Conservation (phyloP, 2,329 filamentous ascomycete species). For the Epichloe typhina region DNA sequence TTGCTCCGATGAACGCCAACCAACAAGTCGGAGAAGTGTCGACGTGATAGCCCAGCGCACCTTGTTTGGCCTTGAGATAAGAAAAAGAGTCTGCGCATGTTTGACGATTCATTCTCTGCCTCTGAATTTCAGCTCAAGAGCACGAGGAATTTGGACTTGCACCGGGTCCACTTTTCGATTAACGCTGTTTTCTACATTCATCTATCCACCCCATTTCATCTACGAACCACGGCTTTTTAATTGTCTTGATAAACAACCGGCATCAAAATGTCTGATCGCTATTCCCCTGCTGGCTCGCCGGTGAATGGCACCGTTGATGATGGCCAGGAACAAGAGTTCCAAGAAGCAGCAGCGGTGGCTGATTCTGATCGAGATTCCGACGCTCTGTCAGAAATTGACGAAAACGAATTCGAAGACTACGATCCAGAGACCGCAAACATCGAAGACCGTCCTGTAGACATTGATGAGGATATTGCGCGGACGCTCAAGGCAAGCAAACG, state of each 20-base stretch:
- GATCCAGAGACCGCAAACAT: constrained; percentile 50
- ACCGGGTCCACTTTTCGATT: not conserved
- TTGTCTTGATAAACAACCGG: not conserved
- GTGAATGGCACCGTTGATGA: constrained; percentile 25
- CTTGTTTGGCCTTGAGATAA: not conserved
- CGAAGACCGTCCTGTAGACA: constrained; percentile 50
- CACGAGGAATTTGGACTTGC: not conserved
- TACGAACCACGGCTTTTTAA: not conserved
- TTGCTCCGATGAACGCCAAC: not conserved
- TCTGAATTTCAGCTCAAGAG: not conserved
- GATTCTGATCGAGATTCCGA: constrained; percentile 44
- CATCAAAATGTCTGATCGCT: constrained; percentile 32
- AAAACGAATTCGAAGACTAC: constrained; percentile 57
- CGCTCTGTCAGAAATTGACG: constrained; percentile 54
- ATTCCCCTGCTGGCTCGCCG: constrained; percentile 27
- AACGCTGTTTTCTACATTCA: not conserved
- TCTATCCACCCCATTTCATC: not conserved
- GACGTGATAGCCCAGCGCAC: not conserved
- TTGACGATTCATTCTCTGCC: not conserved
- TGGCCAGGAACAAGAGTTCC: constrained; percentile 27
- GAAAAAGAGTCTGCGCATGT: no score
- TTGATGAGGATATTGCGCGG: constrained; percentile 51
- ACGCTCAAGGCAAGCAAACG: constrained; percentile 52
- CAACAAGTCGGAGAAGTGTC: not conserved
- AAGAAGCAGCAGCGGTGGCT: constrained; percentile 27